Conservation (phyloP, 1,284 basidiomycete species). For the Wolfiporia cocos region DNA sequence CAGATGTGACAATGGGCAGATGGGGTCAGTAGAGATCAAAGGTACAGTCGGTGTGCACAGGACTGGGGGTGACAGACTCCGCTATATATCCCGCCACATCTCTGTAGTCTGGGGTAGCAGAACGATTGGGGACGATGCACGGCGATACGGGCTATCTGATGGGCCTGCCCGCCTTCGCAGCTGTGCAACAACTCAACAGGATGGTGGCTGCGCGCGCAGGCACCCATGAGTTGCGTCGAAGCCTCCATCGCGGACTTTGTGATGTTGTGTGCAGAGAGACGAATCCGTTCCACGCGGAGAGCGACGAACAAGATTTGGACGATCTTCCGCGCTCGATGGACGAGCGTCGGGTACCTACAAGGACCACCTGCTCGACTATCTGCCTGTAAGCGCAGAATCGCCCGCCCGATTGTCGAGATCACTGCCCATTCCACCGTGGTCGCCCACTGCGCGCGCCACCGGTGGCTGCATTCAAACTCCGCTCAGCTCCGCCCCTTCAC, state of each 20-base stretch:
- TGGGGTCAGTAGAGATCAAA: constrained; percentile 3
- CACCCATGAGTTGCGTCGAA: too few species aligned
- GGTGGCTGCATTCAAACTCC: constrained; percentile 8
- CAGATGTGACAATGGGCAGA: constrained; percentile 42
- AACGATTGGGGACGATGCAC: background rate
- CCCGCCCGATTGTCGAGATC: background rate
- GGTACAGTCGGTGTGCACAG: background rate
- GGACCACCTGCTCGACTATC: background rate
- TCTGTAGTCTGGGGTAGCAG: background rate
- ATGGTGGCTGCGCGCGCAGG: too few species aligned
- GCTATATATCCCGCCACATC: background rate
- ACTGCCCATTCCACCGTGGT: background rate
- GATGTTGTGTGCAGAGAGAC: background rate
- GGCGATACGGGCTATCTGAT: background rate
- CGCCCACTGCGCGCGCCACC: too few species aligned
- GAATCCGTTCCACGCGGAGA: background rate
- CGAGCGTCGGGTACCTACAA: background rate
- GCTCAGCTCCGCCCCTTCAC: constrained; percentile 9
- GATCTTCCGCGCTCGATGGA: constrained; percentile 9
- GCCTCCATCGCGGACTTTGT: too few species aligned
- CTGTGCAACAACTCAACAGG: too few species aligned
- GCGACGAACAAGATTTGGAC: constrained; percentile 1
- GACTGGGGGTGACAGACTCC: background rate
- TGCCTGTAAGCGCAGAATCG: constrained; percentile 1
- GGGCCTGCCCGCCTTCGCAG: too few species aligned